phyloP scores from a whole-genome alignment of 2,329 filamentous ascomycete species.

The Phialophora tarda region DNA sequence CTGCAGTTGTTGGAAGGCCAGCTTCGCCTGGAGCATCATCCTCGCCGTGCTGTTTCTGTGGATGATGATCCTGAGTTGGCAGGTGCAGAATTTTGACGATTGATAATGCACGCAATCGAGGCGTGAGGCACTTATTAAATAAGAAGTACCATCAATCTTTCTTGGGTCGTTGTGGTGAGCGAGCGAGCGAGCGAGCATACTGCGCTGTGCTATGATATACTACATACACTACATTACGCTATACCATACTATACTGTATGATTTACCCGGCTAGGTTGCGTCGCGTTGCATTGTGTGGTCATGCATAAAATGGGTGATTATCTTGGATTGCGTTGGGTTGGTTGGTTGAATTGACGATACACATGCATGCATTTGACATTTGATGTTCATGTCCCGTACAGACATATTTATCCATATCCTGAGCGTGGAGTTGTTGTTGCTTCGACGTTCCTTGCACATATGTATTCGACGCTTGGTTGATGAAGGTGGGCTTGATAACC shows the following conservation, averaged over 20 bases:
- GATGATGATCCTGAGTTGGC: constrained; percentile 68
- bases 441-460: not conserved
- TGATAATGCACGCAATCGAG: not conserved
- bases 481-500: too few relatives aligned
- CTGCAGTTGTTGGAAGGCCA: constrained; percentile 68
- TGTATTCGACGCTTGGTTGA: too few relatives aligned
- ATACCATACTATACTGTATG: not conserved
- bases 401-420: not conserved
- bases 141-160: not conserved
- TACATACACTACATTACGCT: not conserved
- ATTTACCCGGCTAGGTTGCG: not conserved
- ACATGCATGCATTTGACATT: not conserved
- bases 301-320: not conserved
- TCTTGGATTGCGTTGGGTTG: not conserved
- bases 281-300: not conserved
- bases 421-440: not conserved
- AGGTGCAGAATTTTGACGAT: constrained; percentile 56
- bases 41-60: constrained; percentile 68
- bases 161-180: not conserved
- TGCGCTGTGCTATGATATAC: not conserved
- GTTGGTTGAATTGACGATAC: not conserved
- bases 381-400: not conserved
- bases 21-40: constrained; percentile 68
- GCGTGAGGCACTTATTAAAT: not conserved
- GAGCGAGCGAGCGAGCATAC: not conserved